Evolutionary conservation across 371 early-diverging fungal genomes (phyloP).

Genomic region (Apophysomyces ossiformis): DNA sequence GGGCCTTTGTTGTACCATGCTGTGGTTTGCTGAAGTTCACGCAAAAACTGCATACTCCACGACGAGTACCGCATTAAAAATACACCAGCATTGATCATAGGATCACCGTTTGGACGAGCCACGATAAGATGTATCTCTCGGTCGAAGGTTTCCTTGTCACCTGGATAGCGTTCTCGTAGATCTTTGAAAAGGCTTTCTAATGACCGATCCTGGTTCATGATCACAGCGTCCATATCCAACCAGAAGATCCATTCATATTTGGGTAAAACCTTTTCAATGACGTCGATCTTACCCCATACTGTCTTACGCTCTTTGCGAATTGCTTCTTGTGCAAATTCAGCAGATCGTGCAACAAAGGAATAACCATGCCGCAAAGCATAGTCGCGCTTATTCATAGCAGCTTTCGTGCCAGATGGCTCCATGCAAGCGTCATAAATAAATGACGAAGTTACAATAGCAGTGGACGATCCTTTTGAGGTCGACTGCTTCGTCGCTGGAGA

Average conservation of each 20-base stretch:
- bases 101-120: slow-evolving; percentile 46
- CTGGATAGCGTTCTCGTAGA: slow-evolving; percentile 21
- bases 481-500: not conserved
- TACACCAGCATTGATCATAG: slow-evolving; percentile 64
- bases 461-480: not conserved
- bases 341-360: slow-evolving; percentile 55
- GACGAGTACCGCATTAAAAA: slow-evolving; percentile 58
- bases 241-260: slow-evolving; percentile 67
- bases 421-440: slow-evolving; percentile 63
- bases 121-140: slow-evolving; percentile 47
- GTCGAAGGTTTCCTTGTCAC: slow-evolving; percentile 26
- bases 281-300: slow-evolving; percentile 68
- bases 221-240: slow-evolving; percentile 68
- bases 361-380: slow-evolving; percentile 59
- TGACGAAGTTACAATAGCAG: slow-evolving; percentile 59
- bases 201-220: slow-evolving; percentile 43
- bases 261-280: slow-evolving; percentile 57
- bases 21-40: slow-evolving; percentile 39
- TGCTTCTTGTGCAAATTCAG: slow-evolving; percentile 59
- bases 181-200: slow-evolving; percentile 40
- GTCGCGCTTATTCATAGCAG: slow-evolving; percentile 61
- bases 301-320: slow-evolving; percentile 47
- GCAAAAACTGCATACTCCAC: slow-evolving; percentile 50
- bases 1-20: slow-evolving; percentile 42
- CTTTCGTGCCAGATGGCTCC: slow-evolving; percentile 51